These are phyloP conservation scores for Alternaria panax DNA, from an alignment of 2,329 filamentous ascomycete genomes.

Conservation along the genomic window DNA sequence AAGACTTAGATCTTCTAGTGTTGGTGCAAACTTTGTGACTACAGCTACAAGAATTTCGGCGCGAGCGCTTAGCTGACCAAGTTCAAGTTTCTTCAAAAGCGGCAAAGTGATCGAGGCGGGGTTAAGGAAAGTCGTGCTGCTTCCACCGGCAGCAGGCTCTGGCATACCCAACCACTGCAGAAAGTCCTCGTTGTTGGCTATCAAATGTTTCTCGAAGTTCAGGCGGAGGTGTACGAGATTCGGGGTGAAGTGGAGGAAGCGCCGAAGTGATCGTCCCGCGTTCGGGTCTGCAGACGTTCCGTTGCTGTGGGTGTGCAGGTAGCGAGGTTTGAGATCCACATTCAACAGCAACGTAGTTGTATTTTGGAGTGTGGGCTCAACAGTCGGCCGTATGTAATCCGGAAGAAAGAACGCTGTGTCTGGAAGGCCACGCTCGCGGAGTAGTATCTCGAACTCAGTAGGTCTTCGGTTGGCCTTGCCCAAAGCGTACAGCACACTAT, in stretches of 20 bases:
- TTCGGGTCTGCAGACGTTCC: conserved; percentile 8
- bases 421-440: conserved; percentile 48
- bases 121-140: neutral
- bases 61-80: conserved; percentile 28
- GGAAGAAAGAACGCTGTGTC: conserved; percentile 58
- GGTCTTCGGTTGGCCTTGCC: conserved; percentile 47
- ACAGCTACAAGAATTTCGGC: conserved; percentile 19
- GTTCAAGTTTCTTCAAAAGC: conserved; percentile 28
- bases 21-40: conserved; percentile 53
- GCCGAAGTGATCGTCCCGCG: conserved; percentile 29
- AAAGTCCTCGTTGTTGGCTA: conserved; percentile 37
- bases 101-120: conserved; percentile 22
- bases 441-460: conserved; percentile 59
- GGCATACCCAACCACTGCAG: conserved; percentile 48
- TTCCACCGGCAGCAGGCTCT: neutral
- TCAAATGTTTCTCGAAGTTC: conserved; percentile 53
- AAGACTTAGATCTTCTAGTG: conserved; percentile 56
- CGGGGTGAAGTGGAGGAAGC: conserved; percentile 52
- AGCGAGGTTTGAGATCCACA: conserved; percentile 23
- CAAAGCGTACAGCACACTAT: conserved; percentile 29
- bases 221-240: conserved; percentile 63
- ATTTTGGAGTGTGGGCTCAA: conserved; percentile 55
- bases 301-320: conserved; percentile 23
- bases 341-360: conserved; percentile 58
- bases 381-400: conserved; percentile 44